These are phyloP conservation scores for Thecaphora thlaspeos DNA, from an alignment of 1,284 basidiomycete genomes.

Conservation along the genomic window DNA sequence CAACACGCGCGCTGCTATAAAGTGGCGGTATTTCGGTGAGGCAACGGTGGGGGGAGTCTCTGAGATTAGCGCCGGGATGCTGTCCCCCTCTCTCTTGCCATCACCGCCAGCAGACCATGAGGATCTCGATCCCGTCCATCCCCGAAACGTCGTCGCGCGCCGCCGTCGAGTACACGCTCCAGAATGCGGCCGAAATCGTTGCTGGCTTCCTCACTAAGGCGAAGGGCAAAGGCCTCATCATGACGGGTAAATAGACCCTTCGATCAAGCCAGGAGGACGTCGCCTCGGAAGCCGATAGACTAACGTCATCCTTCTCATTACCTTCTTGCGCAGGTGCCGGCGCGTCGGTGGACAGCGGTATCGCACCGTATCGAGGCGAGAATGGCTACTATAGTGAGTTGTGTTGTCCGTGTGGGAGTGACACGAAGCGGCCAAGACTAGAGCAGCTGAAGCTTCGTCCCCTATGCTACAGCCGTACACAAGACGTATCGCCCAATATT, in stretches of 20 bases:
- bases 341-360: conserved; percentile 54
- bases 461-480: conserved; percentile 20
- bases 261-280: too few relatives aligned
- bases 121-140: conserved; percentile 54
- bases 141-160: conserved; percentile 27
- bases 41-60: too few relatives aligned
- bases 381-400: conserved; percentile 45
- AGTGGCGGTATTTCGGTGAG: too few relatives aligned
- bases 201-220: conserved; percentile 28
- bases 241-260: conserved; percentile 22
- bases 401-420: not conserved
- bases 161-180: conserved; percentile 28
- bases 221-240: conserved; percentile 34
- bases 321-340: conserved; percentile 40
- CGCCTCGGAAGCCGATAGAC: too few relatives aligned
- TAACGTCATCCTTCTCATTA: too few relatives aligned
- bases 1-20: too few relatives aligned
- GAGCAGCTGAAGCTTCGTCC: not conserved
- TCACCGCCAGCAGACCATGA: too few relatives aligned
- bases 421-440: not conserved
- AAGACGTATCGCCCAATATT: conserved; percentile 56
- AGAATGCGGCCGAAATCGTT: conserved; percentile 29
- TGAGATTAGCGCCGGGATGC: too few relatives aligned
- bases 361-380: conserved; percentile 54
- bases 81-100: too few relatives aligned